These are phyloP conservation scores for Haematococcus sp. DNA, from an alignment of 139 green algal genomes.

Conservation along the genomic window DNA sequence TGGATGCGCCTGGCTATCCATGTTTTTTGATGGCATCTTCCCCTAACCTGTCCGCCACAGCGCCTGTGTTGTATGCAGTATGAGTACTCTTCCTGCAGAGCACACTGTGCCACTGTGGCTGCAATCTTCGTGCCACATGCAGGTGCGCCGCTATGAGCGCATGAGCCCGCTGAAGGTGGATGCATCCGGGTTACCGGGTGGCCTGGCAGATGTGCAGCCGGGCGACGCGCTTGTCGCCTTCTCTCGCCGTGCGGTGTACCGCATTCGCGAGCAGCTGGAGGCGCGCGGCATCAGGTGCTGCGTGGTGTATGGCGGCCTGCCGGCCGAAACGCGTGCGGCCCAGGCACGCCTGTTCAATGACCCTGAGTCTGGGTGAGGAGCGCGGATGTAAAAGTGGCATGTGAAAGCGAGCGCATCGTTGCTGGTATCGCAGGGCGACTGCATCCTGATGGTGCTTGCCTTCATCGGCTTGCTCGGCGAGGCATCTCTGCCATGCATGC, in stretches of 20 bases:
- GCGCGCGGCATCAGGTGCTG: constrained; percentile 6
- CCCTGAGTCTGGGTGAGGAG: neutral
- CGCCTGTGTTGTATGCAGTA: too few species aligned
- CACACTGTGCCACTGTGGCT: too few species aligned
- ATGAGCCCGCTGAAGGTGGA: constrained; percentile 59
- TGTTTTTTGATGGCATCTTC: too few species aligned
- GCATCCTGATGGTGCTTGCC: neutral
- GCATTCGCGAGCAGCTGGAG: constrained; percentile 69
- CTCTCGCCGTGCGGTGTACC: constrained; percentile 73
- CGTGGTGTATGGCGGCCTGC: constrained; percentile 34
- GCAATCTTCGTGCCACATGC: neutral
- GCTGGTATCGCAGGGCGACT: too few species aligned
- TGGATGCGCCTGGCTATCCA: too few species aligned
- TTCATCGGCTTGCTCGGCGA: too few species aligned
- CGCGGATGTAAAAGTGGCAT: neutral
- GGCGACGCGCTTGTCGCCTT: constrained; percentile 96
- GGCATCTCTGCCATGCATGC: too few species aligned
- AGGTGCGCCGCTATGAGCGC: constrained; percentile 55
- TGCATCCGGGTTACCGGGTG: neutral
- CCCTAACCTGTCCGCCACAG: too few species aligned
- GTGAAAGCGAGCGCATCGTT: neutral
- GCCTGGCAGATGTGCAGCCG: constrained; percentile 52
- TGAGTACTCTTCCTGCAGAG: neutral
- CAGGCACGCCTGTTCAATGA: constrained; percentile 38
- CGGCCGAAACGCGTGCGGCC: constrained; percentile 26